Evolutionary conservation across 2,329 filamentous ascomycete species (phyloP).

Genomic region (Diaporthe batatas): DNA sequence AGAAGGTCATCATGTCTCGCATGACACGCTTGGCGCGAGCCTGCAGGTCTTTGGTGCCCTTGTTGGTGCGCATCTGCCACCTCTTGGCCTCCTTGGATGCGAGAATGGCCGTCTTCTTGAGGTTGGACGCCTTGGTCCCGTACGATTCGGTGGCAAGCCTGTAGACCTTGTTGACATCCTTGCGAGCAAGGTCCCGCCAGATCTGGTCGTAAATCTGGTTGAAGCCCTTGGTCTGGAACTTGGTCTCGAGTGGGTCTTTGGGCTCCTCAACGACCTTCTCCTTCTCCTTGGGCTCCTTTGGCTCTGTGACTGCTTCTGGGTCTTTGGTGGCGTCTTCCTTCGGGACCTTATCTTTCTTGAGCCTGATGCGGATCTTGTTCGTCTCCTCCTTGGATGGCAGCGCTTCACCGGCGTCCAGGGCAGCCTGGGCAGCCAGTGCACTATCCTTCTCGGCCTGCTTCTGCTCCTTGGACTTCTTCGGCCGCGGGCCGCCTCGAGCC

Average conservation of each 20-base stretch:
- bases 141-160: slow-evolving; percentile 90
- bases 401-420: slow-evolving; percentile 82
- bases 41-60: slow-evolving; percentile 97
- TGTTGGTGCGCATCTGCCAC: slow-evolving; percentile 98
- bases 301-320: slow-evolving; percentile 51
- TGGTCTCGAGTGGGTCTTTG: slow-evolving; percentile 68
- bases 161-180: slow-evolving; percentile 92
- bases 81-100: slow-evolving; percentile 97
- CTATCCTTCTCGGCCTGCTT: slow-evolving; percentile 84
- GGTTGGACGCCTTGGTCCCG: slow-evolving; percentile 89
- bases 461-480: slow-evolving; percentile 91
- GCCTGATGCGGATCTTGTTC: slow-evolving; percentile 73
- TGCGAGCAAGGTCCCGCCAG: slow-evolving; percentile 92
- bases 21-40: slow-evolving; percentile 97
- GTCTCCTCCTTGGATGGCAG: slow-evolving; percentile 71
- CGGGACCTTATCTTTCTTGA: slow-evolving; percentile 63
- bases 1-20: slow-evolving; percentile 99
- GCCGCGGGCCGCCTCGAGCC: slow-evolving; percentile 73
- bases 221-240: slow-evolving; percentile 90
- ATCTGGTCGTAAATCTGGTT: slow-evolving; percentile 98
- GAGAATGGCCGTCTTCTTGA: slow-evolving; percentile 96
- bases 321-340: slow-evolving; percentile 52
- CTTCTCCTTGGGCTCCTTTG: slow-evolving; percentile 60
- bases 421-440: slow-evolving; percentile 89
- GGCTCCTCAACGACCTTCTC: slow-evolving; percentile 61